phyloP scores from a whole-genome alignment of 768 basidiomycete genomes.

The Hemileccinum impolitum region DNA sequence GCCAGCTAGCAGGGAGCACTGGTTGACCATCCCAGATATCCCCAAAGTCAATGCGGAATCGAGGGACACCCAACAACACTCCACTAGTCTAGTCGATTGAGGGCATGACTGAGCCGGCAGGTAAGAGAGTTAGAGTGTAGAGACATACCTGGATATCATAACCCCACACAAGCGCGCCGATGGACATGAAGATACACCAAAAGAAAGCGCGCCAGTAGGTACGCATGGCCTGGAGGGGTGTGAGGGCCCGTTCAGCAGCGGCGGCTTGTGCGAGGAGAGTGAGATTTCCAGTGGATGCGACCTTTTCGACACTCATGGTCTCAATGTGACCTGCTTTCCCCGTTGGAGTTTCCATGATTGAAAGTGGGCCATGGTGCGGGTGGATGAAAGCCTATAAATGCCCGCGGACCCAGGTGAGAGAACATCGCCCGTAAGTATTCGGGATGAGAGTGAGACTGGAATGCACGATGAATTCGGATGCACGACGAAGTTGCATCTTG shows the following conservation, averaged over 20 bases:
- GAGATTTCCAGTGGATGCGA: conserved; percentile 4
- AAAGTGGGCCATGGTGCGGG: no score
- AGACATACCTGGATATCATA: conserved; percentile 23
- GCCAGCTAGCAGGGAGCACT: conserved; percentile 26
- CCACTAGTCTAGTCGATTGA: conserved; percentile 15
- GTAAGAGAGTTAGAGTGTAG: not conserved
- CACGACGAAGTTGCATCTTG: no score
- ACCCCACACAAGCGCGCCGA: conserved; percentile 23
- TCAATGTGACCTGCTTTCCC: conserved; percentile 7
- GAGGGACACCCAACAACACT: conserved; percentile 18
- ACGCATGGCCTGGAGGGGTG: conserved; percentile 16
- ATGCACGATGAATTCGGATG: no score
- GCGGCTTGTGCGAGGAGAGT: conserved; percentile 21
- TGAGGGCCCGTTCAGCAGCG: conserved; percentile 18
- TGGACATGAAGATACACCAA: conserved; percentile 25
- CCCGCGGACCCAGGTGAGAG: no score
- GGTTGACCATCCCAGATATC: conserved; percentile 1
- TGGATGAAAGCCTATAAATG: no score
- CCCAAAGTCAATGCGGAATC: conserved; percentile 28
- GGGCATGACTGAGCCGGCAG: no score
- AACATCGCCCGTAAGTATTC: no score
- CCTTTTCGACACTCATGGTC: conserved; percentile 8
- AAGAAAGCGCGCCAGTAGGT: conserved; percentile 23
- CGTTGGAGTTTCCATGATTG: conserved; percentile 5
- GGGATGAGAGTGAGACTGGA: no score